A percentile compares a stretch with the other conserved stretches of the same genome.
phyloP scores from a whole-genome alignment of 768 basidiomycete genomes.

The Mycena pura region DNA sequence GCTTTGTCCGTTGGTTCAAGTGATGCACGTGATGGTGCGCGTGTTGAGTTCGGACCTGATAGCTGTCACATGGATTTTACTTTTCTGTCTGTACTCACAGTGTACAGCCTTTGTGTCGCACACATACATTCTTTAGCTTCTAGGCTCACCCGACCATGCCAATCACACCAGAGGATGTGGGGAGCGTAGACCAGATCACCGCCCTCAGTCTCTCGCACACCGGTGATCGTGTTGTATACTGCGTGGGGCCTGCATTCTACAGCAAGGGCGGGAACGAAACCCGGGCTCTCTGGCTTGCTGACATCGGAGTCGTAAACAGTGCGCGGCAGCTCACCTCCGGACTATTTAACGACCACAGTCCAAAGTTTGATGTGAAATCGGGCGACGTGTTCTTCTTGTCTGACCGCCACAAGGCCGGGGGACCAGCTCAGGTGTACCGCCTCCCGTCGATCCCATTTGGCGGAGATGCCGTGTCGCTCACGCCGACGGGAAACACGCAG shows the following conservation, averaged over 20 bases:
- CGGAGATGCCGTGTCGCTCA: slow-evolving; percentile 19
- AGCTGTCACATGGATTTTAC: no score
- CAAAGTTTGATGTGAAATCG: slow-evolving; percentile 16
- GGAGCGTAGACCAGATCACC: slow-evolving; percentile 18
- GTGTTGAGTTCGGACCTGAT: no score
- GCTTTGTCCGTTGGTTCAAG: no score
- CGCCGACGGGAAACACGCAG: slow-evolving; percentile 1
- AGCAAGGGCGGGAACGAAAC: slow-evolving; percentile 20
- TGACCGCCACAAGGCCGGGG: slow-evolving; percentile 24
- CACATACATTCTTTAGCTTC: no score
- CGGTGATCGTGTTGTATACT: slow-evolving; percentile 21
- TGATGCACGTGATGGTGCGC: no score
- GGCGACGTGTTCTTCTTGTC: slow-evolving; percentile 26
- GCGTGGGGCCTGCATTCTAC: slow-evolving; percentile 13
- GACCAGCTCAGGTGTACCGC: slow-evolving; percentile 16
- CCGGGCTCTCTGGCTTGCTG: slow-evolving; percentile 22
- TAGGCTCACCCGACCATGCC: neutral
- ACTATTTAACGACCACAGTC: slow-evolving; percentile 14
- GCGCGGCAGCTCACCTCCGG: slow-evolving; percentile 22
- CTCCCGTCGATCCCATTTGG: slow-evolving; percentile 11
- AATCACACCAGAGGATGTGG: slow-evolving; percentile 16
- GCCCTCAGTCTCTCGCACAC: slow-evolving; percentile 8
- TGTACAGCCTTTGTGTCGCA: no score
- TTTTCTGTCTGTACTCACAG: no score
- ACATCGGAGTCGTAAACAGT: slow-evolving; percentile 9